A percentile compares a stretch with the other conserved stretches of the same genome.
Conservation (phyloP, 1,284 basidiomycete genomes). For the Rhodotorula sp. region DNA sequence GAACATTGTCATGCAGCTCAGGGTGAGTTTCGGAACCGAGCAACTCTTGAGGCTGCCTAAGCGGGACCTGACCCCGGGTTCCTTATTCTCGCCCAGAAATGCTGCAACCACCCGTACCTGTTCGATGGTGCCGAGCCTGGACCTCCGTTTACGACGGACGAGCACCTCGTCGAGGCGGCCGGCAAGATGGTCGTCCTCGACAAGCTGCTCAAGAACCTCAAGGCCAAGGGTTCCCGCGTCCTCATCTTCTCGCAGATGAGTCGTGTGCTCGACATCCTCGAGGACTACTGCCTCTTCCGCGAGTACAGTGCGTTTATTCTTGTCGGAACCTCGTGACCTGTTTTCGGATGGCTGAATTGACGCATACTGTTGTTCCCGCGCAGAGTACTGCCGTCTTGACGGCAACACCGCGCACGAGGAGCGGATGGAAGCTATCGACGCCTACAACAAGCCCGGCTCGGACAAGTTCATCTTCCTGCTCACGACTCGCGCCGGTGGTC, state of each 20-base stretch:
- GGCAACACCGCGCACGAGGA: slow-evolving; percentile 95
- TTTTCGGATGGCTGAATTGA: not conserved
- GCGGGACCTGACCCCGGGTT: not conserved
- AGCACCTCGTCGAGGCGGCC: slow-evolving; percentile 90
- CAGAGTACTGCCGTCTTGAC: slow-evolving; percentile 96
- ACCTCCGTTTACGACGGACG: slow-evolving; percentile 96
- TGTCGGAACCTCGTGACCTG: not conserved
- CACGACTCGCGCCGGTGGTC: slow-evolving; percentile 95
- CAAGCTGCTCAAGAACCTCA: slow-evolving; percentile 85
- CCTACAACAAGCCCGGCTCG: slow-evolving; percentile 92
- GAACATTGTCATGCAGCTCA: slow-evolving; percentile 99
- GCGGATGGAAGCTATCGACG: slow-evolving; percentile 92
- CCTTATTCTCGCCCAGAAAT: slow-evolving; percentile 39
- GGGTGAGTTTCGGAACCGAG: slow-evolving; percentile 47
- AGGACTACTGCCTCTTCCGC: slow-evolving; percentile 96
- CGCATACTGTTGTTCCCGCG: not conserved
- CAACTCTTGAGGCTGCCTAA: not conserved
- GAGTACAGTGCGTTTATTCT: slow-evolving; percentile 66
- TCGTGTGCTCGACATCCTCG: slow-evolving; percentile 89
- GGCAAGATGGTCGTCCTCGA: slow-evolving; percentile 99
- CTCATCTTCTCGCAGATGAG: slow-evolving; percentile 99
- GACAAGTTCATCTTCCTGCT: slow-evolving; percentile 97
- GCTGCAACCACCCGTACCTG: slow-evolving; percentile 65
- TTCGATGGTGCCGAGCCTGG: slow-evolving; percentile 94
- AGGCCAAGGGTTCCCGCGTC: slow-evolving; percentile 87